phyloP scores from a whole-genome alignment of 208 protist genomes.

The Kentomonas sorsogonicus region DNA sequence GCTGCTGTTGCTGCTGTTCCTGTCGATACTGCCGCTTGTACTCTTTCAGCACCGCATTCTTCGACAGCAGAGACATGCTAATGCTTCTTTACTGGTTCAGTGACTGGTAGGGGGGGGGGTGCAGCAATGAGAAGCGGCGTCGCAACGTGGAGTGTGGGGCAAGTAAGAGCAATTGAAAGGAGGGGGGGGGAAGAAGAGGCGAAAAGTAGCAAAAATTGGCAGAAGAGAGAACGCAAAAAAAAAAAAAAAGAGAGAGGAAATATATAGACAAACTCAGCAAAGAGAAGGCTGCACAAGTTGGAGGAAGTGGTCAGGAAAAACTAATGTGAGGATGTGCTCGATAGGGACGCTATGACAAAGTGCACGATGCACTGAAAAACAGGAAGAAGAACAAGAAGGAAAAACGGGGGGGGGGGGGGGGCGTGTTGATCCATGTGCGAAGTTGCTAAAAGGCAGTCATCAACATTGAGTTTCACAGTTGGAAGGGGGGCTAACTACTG shows the following conservation, averaged over 20 bases:
- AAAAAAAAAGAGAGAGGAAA: conserved; percentile 3
- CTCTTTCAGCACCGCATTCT: conserved; percentile 34
- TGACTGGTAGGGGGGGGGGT: no score
- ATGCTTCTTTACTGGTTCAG: no score
- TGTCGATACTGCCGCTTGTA: conserved; percentile 30
- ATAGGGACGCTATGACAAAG: not conserved
- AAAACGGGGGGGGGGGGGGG: no score
- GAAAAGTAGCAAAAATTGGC: conserved; percentile 7
- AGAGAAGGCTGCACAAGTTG: no score
- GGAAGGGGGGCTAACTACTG: not conserved
- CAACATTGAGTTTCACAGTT: no score
- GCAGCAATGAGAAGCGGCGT: no score
- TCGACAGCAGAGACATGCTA: conserved; percentile 35
- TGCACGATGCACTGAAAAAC: not conserved
- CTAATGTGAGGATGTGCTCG: not conserved
- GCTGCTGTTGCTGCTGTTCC: not conserved
- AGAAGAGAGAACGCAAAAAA: not conserved
- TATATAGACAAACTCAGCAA: not conserved
- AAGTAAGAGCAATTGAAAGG: not conserved
- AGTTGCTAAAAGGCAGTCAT: no score
- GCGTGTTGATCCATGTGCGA: no score
- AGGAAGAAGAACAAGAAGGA: not conserved
- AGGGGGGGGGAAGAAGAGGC: not conserved
- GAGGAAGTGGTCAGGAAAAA: no score
- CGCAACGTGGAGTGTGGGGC: no score